These are phyloP conservation scores for Botrytis tulipae DNA, from an alignment of 2,329 filamentous ascomycete genomes.

Conservation along the genomic window DNA sequence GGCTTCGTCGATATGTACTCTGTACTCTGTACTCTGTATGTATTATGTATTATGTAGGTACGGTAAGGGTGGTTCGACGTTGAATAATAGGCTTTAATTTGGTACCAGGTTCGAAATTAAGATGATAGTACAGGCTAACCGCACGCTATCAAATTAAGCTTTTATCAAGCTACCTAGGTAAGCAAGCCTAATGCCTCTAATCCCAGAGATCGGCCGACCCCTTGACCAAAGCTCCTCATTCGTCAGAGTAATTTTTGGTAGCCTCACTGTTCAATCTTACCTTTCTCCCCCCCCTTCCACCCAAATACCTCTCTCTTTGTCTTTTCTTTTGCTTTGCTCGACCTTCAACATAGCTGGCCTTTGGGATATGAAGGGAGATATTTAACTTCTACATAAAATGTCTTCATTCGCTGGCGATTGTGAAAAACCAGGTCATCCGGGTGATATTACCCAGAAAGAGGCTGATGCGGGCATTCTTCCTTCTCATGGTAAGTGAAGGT, in stretches of 20 bases:
- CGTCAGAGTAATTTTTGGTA: constrained; percentile 9
- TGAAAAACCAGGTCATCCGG: constrained; percentile 27
- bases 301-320: neutral
- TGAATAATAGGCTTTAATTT: neutral
- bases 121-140: constrained; percentile 16
- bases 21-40: neutral
- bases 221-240: constrained; percentile 18
- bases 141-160: constrained; percentile 18
- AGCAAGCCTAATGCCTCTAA: neutral
- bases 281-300: neutral
- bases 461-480: constrained; percentile 43
- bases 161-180: constrained; percentile 15
- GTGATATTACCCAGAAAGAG: constrained; percentile 33
- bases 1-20: neutral
- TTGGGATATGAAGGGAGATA: constrained; percentile 21
- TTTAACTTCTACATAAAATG: constrained; percentile 23
- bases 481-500: constrained; percentile 45
- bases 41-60: neutral
- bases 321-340: constrained; percentile 2
- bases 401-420: constrained; percentile 25
- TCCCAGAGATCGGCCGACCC: constrained; percentile 2
- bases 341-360: constrained; percentile 5
- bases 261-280: constrained; percentile 11
- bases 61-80: neutral
- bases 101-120: neutral